Conservation (phyloP, 2,329 filamentous ascomycete species). For the Colletotrichum neosansevieriae region DNA sequence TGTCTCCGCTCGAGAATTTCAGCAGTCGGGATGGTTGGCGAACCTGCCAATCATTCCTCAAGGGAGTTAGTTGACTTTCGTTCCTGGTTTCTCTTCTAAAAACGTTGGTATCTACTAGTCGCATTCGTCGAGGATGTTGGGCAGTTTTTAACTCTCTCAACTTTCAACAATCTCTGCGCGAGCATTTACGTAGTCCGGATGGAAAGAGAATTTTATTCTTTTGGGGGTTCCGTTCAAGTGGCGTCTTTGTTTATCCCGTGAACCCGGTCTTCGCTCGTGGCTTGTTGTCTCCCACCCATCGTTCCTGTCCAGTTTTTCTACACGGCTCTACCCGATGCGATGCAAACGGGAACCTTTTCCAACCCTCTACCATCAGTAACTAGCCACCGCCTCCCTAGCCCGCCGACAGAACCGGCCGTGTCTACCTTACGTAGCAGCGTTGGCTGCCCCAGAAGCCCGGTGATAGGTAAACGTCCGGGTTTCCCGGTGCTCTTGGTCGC, state of each 20-base stretch:
- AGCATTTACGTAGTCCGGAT: background rate
- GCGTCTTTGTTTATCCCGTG: too few relatives aligned
- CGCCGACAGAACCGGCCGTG: too few relatives aligned
- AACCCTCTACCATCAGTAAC: too few relatives aligned
- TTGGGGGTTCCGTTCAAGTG: background rate
- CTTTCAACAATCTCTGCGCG: background rate
- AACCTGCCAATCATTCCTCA: background rate
- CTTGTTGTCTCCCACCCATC: background rate
- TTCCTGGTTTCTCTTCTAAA: background rate
- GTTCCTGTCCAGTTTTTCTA: background rate
- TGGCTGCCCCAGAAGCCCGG: background rate
- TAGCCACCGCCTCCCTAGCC: too few relatives aligned
- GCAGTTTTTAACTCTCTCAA: too few relatives aligned
- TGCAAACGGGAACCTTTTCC: background rate
- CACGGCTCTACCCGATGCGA: background rate
- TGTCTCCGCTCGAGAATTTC: background rate
- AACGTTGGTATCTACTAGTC: background rate
- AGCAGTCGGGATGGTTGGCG: background rate
- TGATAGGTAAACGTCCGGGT: background rate
- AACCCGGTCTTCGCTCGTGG: background rate
- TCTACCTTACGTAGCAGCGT: too few relatives aligned
- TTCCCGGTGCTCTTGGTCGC: background rate
- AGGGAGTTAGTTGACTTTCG: background rate
- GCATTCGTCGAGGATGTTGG: too few relatives aligned
- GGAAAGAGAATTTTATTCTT: background rate